Base-by-base conservation (phyloP, 2,329 filamentous ascomycete species). In the Scedosporium aurantiacum region DNA sequence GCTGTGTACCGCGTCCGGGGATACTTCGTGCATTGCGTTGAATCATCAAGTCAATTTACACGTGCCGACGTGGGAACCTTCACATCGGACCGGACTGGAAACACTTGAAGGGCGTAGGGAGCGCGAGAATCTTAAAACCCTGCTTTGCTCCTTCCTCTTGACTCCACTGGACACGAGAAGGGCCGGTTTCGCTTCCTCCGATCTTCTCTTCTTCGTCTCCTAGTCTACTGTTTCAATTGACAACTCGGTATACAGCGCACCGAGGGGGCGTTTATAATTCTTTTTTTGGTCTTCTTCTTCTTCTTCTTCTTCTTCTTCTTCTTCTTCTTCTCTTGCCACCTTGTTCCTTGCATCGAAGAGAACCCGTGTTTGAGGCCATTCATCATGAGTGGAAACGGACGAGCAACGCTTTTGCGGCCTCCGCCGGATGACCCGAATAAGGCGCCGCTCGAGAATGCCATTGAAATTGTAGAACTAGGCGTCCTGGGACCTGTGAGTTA, bases 391-490 rank as follows among this genome's bases (percentile, higher is more conserved):
- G 50, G 32, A 61, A 70, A 71, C 23, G 70, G 72, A 37, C 69
- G 73, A 40, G 66, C 72, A n/a, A 76, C 75, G 58, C 68, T 76
- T 23, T 63, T 96, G 65, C 83, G 85, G 68, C 87, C 90, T 58
- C 91, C 90, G 65, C 85, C 88, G 59, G 74, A 85, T 37, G 86
- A 96, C 70, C 76, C 83, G 55, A 81, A 81, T 69, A 89, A 90
- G 73, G 86, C 91, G 27, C 81, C 85, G 14, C 95, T 97, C 64
- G 93, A 97, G 76, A 93, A 95, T 74, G 87, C 90, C 57, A 82
- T 97, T 61, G 91, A 96, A 69, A 79, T 97, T 67, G 94, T 89
- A 3, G 88, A 91, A 66, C 79, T 97, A 60, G 79, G 79, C 61
- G 87, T 89, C 64, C 84, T 94, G 65, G 87, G 88, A 54, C 87